Percentiles rank a stretch among this genome's conserved stretches.
Evolutionary conservation across 495 filamentous ascomycete species (phyloP).

Genomic region (Penicillium argentinense): DNA sequence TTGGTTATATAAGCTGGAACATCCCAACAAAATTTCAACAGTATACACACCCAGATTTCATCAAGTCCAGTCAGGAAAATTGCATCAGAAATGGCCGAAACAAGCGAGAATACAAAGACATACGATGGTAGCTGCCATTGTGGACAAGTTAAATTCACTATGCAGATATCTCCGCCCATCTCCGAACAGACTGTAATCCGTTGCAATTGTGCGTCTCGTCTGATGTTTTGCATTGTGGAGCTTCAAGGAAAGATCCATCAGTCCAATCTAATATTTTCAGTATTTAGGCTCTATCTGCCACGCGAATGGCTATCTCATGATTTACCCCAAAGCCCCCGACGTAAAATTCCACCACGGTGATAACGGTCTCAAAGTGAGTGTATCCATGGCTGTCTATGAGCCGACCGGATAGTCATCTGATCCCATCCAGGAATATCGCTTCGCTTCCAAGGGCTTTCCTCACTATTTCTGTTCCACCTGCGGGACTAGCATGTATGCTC

Average conservation of each 20-base stretch:
- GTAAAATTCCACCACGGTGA: constrained; percentile 25
- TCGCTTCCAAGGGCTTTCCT: constrained; percentile 31
- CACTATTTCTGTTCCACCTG: constrained; percentile 45
- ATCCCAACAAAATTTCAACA: no score
- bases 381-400: neutral
- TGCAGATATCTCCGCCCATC: constrained; percentile 24
- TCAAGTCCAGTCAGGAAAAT: no score
- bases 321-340: constrained; percentile 33
- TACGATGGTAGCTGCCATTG: constrained; percentile 40
- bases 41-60: no score
- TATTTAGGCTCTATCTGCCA: constrained; percentile 36
- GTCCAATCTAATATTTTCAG: neutral
- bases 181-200: constrained; percentile 28
- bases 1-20: no score
- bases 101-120: constrained; percentile 2
- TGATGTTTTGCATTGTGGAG: neutral
- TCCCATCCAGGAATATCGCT: constrained; percentile 33
- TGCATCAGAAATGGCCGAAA: neutral
- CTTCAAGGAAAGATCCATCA: neutral
- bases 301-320: constrained; percentile 40
- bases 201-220: constrained; percentile 36
- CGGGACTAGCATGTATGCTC: constrained; percentile 36
- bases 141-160: constrained; percentile 28
- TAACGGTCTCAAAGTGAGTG: constrained; percentile 16
- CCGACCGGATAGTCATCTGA: no score